These are phyloP conservation scores for Colletotrichum siamense DNA, from an alignment of 2,329 filamentous ascomycete genomes.

Conservation along the genomic window DNA sequence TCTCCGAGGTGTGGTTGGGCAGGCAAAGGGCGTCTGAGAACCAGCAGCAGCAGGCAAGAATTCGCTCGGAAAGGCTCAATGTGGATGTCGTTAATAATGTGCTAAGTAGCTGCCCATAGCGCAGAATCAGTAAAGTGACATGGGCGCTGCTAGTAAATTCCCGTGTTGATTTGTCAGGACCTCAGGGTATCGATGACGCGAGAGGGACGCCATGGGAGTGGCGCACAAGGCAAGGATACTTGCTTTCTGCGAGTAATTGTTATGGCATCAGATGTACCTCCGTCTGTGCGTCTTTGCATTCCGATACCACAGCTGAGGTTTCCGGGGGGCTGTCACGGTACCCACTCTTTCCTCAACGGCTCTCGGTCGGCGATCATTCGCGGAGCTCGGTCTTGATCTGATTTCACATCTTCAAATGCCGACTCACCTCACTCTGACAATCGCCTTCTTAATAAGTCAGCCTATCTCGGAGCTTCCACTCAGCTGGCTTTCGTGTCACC, in stretches of 20 bases:
- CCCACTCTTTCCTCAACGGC: neutral
- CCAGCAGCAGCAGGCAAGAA: neutral
- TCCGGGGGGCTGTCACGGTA: neutral
- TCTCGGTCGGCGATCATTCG: neutral
- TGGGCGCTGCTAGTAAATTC: slow-evolving; percentile 1
- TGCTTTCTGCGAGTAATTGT: neutral
- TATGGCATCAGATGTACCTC: accelerated
- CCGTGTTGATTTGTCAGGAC: slow-evolving; percentile 9
- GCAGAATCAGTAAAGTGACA: neutral
- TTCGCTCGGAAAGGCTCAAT: neutral
- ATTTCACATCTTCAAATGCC: neutral
- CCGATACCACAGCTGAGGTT: neutral
- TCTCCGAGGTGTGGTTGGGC: neutral
- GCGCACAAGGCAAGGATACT: neutral
- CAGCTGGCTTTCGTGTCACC: accelerated
- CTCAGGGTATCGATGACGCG: slow-evolving; percentile 14
- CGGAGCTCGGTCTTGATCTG: neutral
- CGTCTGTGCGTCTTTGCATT: neutral
- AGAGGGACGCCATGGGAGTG: neutral
- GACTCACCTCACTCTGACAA: neutral
- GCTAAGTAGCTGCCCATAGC: neutral
- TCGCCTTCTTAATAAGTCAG: neutral
- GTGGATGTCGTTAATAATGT: neutral
- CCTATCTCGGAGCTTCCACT: neutral
- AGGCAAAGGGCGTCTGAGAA: neutral